phyloP scores from a whole-genome alignment of 805 yeast species.

The Limtongia smithiae region DNA sequence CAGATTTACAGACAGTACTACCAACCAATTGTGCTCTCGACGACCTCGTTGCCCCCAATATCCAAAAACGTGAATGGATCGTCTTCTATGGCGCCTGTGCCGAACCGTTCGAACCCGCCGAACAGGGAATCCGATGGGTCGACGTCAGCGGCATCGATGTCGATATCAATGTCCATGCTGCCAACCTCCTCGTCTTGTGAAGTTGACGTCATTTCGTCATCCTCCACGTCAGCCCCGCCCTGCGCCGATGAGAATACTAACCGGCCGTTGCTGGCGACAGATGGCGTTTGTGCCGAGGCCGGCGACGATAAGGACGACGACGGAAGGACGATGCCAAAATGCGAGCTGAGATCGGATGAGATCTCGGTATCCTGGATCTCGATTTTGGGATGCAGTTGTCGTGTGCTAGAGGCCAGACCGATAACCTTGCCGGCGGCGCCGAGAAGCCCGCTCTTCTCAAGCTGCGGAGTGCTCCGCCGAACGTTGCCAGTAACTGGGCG shows the following conservation, averaged over 20 bases:
- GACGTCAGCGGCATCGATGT: neutral
- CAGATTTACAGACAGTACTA: too few species aligned
- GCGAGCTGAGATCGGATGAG: too few species aligned
- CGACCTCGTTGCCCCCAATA: slow-evolving; percentile 12
- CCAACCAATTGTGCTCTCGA: slow-evolving; percentile 4
- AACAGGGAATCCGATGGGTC: neutral
- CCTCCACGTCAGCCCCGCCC: slow-evolving; percentile 23
- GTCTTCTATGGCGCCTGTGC: neutral
- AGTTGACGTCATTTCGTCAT: slow-evolving; percentile 21
- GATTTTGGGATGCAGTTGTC: neutral
- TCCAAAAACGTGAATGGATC: slow-evolving; percentile 15
- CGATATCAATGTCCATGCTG: slow-evolving; percentile 17
- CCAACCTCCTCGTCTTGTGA: slow-evolving; percentile 16
- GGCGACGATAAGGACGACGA: neutral
- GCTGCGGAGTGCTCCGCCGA: neutral
- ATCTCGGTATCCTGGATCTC: neutral
- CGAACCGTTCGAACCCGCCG: slow-evolving; percentile 11
- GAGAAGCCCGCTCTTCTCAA: neutral
- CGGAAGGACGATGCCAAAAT: too few species aligned
- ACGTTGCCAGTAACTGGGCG: neutral
- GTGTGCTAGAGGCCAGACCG: neutral
- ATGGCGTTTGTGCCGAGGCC: slow-evolving; percentile 1
- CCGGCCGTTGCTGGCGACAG: neutral
- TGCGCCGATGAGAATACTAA: neutral
- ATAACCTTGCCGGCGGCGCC: neutral